Conservation (phyloP, 768 basidiomycete species). For the Amanita thiersii region DNA sequence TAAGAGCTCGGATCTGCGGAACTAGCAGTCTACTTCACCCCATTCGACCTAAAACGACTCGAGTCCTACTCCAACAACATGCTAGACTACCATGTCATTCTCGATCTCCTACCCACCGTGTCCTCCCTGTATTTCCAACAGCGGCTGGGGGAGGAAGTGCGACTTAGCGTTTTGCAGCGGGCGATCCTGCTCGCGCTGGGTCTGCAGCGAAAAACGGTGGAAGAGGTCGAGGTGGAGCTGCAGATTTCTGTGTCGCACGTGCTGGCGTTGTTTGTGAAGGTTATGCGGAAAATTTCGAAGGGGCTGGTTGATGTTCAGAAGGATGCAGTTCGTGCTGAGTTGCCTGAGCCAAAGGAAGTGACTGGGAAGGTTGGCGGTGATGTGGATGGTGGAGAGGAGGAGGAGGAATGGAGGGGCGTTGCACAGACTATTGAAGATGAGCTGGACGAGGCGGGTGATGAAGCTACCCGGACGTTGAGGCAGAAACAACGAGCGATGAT, state of each 20-base stretch:
- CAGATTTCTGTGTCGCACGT: conserved; percentile 79
- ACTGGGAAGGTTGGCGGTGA: conserved; percentile 3
- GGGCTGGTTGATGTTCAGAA: conserved; percentile 73
- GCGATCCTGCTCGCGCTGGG: conserved; percentile 87
- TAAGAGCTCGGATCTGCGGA: conserved; percentile 28
- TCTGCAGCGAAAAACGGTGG: conserved; percentile 81
- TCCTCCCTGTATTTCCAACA: conserved; percentile 82
- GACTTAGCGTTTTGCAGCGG: conserved; percentile 81
- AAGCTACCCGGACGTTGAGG: conserved; percentile 55
- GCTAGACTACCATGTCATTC: conserved; percentile 93
- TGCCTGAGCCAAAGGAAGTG: conserved; percentile 18
- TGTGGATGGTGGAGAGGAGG: conserved; percentile 8
- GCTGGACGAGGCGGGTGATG: conserved; percentile 69
- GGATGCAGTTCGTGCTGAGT: conserved; percentile 57
- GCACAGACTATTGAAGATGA: conserved; percentile 51
- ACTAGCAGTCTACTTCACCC: conserved; percentile 61
- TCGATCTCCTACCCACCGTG: conserved; percentile 82
- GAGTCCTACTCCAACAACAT: conserved; percentile 94
- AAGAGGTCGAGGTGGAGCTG: conserved; percentile 84
- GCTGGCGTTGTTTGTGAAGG: conserved; percentile 86
- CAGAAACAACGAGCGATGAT: conserved; percentile 86
- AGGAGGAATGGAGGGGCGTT: conserved; percentile 34
- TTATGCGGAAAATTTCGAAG: conserved; percentile 78
- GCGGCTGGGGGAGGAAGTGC: conserved; percentile 55
- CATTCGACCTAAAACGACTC: conserved; percentile 93